phyloP scores from a whole-genome alignment of 2,329 filamentous ascomycete species.

The Bertia moriformis region DNA sequence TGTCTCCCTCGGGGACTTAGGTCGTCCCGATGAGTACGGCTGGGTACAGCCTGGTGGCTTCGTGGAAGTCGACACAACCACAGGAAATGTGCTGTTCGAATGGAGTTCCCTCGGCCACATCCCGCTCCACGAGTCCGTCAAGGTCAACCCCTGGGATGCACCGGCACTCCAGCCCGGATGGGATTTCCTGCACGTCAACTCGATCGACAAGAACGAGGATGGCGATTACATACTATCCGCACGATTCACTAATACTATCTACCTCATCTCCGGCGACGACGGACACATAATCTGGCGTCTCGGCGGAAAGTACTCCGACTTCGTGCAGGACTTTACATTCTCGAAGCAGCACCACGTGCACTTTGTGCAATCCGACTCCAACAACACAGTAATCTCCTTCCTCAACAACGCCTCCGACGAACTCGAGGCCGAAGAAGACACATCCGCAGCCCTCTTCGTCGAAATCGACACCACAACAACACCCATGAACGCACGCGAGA shows the following conservation, averaged over 20 bases:
- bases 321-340: constrained; percentile 14
- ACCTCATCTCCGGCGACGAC: constrained; percentile 16
- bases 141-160: constrained; percentile 3
- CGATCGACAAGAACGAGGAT: constrained; percentile 17
- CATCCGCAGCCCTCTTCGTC: constrained; percentile 13
- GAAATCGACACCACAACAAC: constrained; percentile 10
- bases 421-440: constrained; percentile 9
- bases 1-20: constrained; percentile 9
- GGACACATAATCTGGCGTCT: constrained; percentile 20
- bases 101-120: constrained; percentile 18
- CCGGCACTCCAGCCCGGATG: constrained; percentile 9
- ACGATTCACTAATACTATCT: constrained; percentile 19
- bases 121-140: constrained; percentile 14
- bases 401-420: constrained; percentile 18
- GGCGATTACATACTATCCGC: constrained; percentile 21
- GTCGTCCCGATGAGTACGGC: constrained; percentile 9
- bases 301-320: constrained; percentile 13
- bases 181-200: constrained; percentile 21
- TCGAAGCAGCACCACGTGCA: constrained; percentile 20
- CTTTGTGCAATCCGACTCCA: constrained; percentile 12
- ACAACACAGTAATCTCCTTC: constrained; percentile 14
- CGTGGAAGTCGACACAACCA: constrained; percentile 15
- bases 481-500: constrained; percentile 12
- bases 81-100: constrained; percentile 12
- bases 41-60: constrained; percentile 14